Evolutionary conservation across 2,329 filamentous ascomycete genomes (phyloP).

Genomic region (Thermothelomyces thermophilus): DNA sequence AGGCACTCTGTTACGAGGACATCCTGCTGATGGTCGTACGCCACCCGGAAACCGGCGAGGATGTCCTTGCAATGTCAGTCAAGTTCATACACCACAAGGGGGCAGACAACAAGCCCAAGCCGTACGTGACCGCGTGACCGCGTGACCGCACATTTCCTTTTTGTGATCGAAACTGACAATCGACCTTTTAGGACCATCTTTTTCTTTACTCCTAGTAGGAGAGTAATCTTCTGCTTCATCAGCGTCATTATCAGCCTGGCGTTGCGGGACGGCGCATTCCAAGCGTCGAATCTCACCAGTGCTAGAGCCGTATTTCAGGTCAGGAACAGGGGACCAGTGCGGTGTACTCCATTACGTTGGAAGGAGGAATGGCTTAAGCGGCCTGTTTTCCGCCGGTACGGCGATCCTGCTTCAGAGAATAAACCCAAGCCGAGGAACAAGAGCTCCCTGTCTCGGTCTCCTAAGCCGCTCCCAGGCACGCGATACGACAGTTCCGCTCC

Average conservation of each 20-base stretch:
- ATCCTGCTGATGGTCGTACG: background rate
- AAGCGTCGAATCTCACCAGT: slow-evolving; percentile 22
- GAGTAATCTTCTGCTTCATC: slow-evolving; percentile 23
- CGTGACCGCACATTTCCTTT: too few species aligned
- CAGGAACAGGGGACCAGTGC: slow-evolving; percentile 15
- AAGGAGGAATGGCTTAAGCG: slow-evolving; percentile 27
- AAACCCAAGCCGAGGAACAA: too few species aligned
- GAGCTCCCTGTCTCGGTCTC: too few species aligned
- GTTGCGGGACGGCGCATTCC: slow-evolving; percentile 25
- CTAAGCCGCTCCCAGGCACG: too few species aligned
- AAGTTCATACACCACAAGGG: slow-evolving; percentile 1
- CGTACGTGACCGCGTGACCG: background rate
- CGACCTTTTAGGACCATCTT: slow-evolving; percentile 25
- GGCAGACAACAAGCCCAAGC: background rate
- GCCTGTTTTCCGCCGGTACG: slow-evolving; percentile 23
- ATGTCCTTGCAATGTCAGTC: background rate
- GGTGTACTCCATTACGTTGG: slow-evolving; percentile 22
- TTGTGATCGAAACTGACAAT: too few species aligned
- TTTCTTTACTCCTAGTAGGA: slow-evolving; percentile 26
- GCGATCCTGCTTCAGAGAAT: background rate
- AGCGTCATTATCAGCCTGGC: slow-evolving; percentile 24
- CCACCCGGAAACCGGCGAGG: background rate
- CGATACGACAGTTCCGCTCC: background rate
- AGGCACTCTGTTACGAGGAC: slow-evolving; percentile 6
- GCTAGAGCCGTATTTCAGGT: slow-evolving; percentile 17